phyloP scores from a whole-genome alignment of 116 monocot genomes.

The Phalaenopsis hybrid region DNA sequence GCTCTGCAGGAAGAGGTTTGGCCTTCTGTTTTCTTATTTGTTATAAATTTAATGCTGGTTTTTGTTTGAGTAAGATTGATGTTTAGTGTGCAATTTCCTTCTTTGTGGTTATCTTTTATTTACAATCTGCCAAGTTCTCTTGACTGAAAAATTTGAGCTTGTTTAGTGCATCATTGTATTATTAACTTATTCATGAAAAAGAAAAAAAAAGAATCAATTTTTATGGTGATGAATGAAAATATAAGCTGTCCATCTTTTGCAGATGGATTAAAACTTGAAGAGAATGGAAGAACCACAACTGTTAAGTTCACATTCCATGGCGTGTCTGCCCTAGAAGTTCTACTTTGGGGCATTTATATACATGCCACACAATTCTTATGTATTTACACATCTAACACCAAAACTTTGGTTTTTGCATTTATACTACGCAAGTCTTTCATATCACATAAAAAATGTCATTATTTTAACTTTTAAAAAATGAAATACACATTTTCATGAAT shows the following conservation, averaged over 20 bases:
- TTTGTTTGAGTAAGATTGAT: background rate
- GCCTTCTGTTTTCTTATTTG: background rate
- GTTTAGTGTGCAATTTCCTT: background rate
- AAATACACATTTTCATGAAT: no score
- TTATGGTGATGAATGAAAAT: background rate
- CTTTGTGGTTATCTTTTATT: background rate
- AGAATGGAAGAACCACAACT: no score
- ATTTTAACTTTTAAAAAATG: no score
- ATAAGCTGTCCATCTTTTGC: background rate
- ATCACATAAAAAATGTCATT: no score
- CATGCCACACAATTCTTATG: no score
- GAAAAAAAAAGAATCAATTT: background rate
- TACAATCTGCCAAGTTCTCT: no score
- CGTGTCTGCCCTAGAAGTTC: no score
- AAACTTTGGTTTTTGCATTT: no score
- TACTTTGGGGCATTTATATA: no score
- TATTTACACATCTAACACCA: no score
- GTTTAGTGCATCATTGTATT: background rate
- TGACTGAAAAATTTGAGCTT: background rate
- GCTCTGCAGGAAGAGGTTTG: conserved; percentile 54
- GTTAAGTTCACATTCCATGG: no score
- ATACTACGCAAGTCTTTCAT: no score
- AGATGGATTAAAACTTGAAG: background rate
- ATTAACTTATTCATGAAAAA: background rate
- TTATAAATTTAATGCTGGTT: background rate